Evolutionary conservation across 345 rosid genomes (phyloP).

Genomic region (Ricinus communis): DNA sequence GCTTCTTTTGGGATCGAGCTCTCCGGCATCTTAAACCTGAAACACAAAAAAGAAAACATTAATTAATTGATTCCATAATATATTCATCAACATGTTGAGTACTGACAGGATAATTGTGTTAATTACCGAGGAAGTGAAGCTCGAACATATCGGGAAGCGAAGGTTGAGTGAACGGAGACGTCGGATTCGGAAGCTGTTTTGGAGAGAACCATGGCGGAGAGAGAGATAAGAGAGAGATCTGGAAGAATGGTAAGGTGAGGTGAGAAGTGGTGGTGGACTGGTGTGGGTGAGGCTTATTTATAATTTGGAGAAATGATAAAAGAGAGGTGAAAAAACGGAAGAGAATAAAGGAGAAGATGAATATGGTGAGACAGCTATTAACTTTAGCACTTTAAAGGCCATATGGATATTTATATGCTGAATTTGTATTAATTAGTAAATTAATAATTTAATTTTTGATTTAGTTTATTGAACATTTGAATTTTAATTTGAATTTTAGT

Average conservation of each 20-base stretch:
- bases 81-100: too few relatives aligned
- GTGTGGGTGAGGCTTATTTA: too few relatives aligned
- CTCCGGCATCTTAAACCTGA: conserved; percentile 29
- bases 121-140: conserved; percentile 30
- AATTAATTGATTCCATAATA: background rate
- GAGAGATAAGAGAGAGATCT: background rate
- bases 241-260: background rate
- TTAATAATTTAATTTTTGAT: too few relatives aligned
- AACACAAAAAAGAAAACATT: background rate
- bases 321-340: too few relatives aligned
- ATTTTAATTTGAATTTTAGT: too few relatives aligned
- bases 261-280: background rate
- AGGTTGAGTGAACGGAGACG: conserved; percentile 28
- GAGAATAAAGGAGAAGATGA: too few relatives aligned
- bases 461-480: too few relatives aligned
- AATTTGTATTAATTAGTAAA: too few relatives aligned
- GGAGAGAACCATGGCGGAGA: conserved; percentile 25
- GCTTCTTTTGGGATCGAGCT: conserved; percentile 36
- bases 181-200: conserved; percentile 17
- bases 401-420: too few relatives aligned
- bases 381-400: too few relatives aligned
- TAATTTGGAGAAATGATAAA: background rate
- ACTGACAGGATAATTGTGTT: too few relatives aligned
- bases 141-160: conserved; percentile 30
- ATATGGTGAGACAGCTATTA: too few relatives aligned